Evolutionary conservation across 768 basidiomycete species (phyloP).

Genomic region (Paxillus involutus): DNA sequence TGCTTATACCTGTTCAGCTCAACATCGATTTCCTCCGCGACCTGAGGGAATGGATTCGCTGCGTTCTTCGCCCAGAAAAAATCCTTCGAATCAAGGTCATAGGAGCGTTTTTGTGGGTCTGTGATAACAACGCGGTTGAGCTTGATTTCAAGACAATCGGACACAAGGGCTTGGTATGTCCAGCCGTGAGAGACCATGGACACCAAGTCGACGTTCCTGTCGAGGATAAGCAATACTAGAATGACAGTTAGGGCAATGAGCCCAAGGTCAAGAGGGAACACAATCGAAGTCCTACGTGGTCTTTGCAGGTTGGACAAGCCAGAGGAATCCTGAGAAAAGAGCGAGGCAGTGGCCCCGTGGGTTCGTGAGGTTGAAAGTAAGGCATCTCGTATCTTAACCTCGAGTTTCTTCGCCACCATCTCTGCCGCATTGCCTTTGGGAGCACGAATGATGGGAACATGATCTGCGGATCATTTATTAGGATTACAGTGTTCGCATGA

Average conservation of each 20-base stretch:
- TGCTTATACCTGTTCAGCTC: conserved; percentile 93
- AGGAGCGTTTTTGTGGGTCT: conserved; percentile 72
- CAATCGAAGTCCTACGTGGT: conserved; percentile 58
- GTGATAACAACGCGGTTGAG: conserved; percentile 90
- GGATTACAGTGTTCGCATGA: not conserved
- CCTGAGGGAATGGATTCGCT: conserved; percentile 94
- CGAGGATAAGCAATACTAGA: conserved; percentile 87
- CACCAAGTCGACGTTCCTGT: conserved; percentile 92
- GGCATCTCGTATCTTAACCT: conserved; percentile 87
- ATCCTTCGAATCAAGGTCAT: conserved; percentile 97
- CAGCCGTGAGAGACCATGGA: conserved; percentile 95
- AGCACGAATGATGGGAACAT: conserved; percentile 92
- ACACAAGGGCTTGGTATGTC: conserved; percentile 98
- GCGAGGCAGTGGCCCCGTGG: conserved; percentile 50
- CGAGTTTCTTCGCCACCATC: conserved; percentile 97
- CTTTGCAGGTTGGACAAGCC: conserved; percentile 85
- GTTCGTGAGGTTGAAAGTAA: conserved; percentile 68
- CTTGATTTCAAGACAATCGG: conserved; percentile 96
- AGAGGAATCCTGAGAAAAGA: conserved; percentile 79
- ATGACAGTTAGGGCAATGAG: conserved; percentile 8
- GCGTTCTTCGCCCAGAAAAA: conserved; percentile 99
- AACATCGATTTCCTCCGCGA: conserved; percentile 93
- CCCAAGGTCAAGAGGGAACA: not conserved
- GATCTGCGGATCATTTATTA: conserved; percentile 46
- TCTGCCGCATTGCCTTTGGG: conserved; percentile 98